These are phyloP conservation scores for Zasmidium angulare DNA, from an alignment of 2,329 filamentous ascomycete species.

Conservation along the genomic window DNA sequence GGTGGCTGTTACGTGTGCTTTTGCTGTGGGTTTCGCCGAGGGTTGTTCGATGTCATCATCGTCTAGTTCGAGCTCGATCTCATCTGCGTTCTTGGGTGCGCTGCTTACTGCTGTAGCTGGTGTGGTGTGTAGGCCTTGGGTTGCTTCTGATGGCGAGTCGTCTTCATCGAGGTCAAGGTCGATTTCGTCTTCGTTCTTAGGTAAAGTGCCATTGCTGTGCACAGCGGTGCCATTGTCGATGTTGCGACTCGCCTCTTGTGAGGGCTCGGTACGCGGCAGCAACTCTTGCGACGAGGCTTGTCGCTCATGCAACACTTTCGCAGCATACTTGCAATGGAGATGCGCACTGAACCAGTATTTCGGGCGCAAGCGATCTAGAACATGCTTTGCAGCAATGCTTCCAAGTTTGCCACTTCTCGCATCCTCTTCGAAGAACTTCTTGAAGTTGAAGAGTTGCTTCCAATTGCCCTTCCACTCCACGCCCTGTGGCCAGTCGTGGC, in stretches of 20 bases:
- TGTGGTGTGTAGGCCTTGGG: constrained; percentile 10
- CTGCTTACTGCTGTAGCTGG: constrained; percentile 1
- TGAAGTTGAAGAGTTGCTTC: constrained; percentile 66
- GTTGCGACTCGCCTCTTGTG: too few relatives aligned
- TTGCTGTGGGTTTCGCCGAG: not conserved
- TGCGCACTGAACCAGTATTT: constrained; percentile 88
- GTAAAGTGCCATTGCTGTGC: constrained; percentile 11
- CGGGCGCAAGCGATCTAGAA: constrained; percentile 79
- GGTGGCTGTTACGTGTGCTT: not conserved
- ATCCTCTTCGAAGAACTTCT: constrained; percentile 74
- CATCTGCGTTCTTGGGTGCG: constrained; percentile 38
- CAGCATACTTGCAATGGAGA: constrained; percentile 83
- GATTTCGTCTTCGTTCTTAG: constrained; percentile 30
- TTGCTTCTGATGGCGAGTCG: constrained; percentile 16
- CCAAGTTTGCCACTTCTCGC: constrained; percentile 74
- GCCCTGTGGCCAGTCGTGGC: constrained; percentile 90
- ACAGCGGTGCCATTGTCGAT: constrained; percentile 27
- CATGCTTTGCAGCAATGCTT: constrained; percentile 73
- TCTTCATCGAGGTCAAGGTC: constrained; percentile 45
- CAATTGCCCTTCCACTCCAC: constrained; percentile 78
- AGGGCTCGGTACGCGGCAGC: too few relatives aligned
- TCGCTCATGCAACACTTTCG: constrained; percentile 52
- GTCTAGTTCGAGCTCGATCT: constrained; percentile 42
- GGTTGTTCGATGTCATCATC: constrained; percentile 17
- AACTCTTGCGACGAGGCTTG: not conserved